A percentile compares a stretch with the other conserved stretches of the same genome.
phyloP scores from a whole-genome alignment of 148 eudicot species.

The Persicaria maculosa region DNA sequence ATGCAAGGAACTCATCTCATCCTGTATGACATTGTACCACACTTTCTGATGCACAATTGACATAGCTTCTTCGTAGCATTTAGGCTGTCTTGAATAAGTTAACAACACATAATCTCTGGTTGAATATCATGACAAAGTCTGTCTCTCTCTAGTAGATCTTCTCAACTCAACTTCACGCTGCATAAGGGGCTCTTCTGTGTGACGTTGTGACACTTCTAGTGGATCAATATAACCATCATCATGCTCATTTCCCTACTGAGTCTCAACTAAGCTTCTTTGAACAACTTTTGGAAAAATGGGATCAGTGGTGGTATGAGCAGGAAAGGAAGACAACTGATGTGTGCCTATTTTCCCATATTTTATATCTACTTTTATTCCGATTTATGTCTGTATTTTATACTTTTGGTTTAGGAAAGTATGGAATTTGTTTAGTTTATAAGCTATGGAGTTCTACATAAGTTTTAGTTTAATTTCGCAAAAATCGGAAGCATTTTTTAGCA shows the following conservation, averaged over 20 bases:
- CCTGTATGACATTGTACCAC: neutral
- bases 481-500: too few species aligned
- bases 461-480: too few species aligned
- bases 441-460: too few species aligned
- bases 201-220: neutral
- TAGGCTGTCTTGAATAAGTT: neutral
- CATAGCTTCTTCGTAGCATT: neutral
- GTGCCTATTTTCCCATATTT: too few species aligned
- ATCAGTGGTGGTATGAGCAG: neutral
- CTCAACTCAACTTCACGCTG: neutral
- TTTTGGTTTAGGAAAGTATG: too few species aligned
- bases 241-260: neutral
- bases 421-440: too few species aligned
- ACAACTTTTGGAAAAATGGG: neutral
- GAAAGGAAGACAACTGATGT: too few species aligned
- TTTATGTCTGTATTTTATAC: too few species aligned
- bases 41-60: neutral
- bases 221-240: neutral
- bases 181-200: neutral
- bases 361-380: too few species aligned
- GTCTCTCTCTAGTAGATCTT: neutral
- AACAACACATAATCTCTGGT: neutral
- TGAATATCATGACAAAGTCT: neutral
- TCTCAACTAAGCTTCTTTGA: neutral
- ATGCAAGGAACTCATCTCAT: constrained; percentile 12